phyloP scores from a whole-genome alignment of 257 asterid species.

The Voacanga thouarsii region DNA sequence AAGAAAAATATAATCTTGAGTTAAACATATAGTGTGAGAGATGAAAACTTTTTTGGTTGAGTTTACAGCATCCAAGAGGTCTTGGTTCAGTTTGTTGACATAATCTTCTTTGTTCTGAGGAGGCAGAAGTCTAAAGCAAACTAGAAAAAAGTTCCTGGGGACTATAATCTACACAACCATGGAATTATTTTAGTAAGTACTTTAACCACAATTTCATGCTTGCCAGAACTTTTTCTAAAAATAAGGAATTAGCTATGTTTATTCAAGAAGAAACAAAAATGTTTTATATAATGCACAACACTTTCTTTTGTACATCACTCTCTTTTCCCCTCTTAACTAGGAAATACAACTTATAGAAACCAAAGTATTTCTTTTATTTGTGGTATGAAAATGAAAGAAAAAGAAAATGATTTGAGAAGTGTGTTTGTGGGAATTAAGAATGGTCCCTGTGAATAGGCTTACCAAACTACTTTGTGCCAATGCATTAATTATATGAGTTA shows the following conservation, averaged over 20 bases:
- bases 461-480: too few relatives aligned
- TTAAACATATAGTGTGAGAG: slow-evolving; percentile 75
- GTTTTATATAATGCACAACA: not conserved
- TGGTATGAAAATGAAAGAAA: too few relatives aligned
- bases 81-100: slow-evolving; percentile 57
- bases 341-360: too few relatives aligned
- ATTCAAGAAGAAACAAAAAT: not conserved
- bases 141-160: slow-evolving; percentile 70
- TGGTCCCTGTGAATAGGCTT: too few relatives aligned
- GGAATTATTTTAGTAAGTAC: not conserved
- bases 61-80: slow-evolving; percentile 71
- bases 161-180: slow-evolving; percentile 52
- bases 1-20: not conserved
- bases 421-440: too few relatives aligned
- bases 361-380: too few relatives aligned
- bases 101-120: slow-evolving; percentile 35
- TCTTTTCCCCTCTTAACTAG: not conserved
- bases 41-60: slow-evolving; percentile 76
- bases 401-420: too few relatives aligned
- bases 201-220: not conserved
- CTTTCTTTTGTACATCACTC: too few relatives aligned
- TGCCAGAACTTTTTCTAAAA: not conserved
- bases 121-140: slow-evolving; percentile 72
- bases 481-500: too few relatives aligned
- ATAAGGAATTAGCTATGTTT: not conserved